phyloP scores from a whole-genome alignment of 2,329 filamentous ascomycete species.

The Fusarium gaditjirri region DNA sequence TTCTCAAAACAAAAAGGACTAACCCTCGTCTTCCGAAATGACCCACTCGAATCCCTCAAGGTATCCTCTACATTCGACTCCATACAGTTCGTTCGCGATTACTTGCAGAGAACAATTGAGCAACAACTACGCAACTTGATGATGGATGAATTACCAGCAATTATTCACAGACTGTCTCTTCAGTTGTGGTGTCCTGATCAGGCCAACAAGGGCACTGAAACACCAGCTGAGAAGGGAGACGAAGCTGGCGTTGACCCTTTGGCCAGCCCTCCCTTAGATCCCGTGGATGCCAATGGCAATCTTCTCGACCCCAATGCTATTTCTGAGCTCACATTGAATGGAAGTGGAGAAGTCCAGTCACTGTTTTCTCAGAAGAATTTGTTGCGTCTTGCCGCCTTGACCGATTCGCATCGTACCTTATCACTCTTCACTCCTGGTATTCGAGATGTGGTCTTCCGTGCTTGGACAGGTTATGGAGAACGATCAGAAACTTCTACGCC shows the following conservation, averaged over 20 bases:
- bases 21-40: constrained; percentile 96
- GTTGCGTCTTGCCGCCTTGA: constrained; percentile 81
- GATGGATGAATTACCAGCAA: constrained; percentile 97
- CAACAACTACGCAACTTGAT: constrained; percentile 90
- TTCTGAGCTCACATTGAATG: constrained; percentile 81
- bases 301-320: constrained; percentile 79
- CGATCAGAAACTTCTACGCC: constrained; percentile 68
- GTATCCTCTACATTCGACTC: constrained; percentile 99
- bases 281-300: constrained; percentile 83
- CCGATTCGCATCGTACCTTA: constrained; percentile 88
- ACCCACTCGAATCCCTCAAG: constrained; percentile 96
- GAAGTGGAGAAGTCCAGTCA: constrained; percentile 83
- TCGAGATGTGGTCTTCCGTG: constrained; percentile 87
- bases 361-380: constrained; percentile 97
- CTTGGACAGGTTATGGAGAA: constrained; percentile 86
- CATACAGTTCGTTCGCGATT: constrained; percentile 97
- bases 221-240: constrained; percentile 60
- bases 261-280: constrained; percentile 81
- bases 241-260: constrained; percentile 81
- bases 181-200: constrained; percentile 92
- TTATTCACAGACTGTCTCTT: constrained; percentile 91
- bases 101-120: constrained; percentile 95
- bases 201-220: constrained; percentile 58
- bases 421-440: constrained; percentile 94
- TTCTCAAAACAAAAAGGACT: constrained; percentile 98